Evolutionary conservation across 2,329 filamentous ascomycete genomes (phyloP).

Genomic region (Juglanconis juglandina): DNA sequence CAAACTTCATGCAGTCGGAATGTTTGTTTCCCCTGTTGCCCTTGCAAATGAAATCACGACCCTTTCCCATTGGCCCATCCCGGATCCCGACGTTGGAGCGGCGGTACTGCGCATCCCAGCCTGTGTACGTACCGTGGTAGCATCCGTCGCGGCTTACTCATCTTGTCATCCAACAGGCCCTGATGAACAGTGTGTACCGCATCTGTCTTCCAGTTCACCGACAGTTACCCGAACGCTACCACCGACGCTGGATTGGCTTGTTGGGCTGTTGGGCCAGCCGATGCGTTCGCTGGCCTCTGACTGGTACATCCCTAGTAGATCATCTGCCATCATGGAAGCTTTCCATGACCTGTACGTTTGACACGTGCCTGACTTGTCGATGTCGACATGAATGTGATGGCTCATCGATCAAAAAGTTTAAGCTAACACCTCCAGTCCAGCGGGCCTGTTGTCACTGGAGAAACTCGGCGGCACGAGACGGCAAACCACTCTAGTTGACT

Average conservation of each 20-base stretch:
- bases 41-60: too few species aligned
- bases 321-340: neutral
- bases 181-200: neutral
- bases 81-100: neutral
- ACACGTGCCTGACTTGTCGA: too few species aligned
- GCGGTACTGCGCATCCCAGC: neutral
- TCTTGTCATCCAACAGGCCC: neutral
- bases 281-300: neutral
- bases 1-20: neutral
- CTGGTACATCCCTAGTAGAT: too few species aligned
- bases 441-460: too few species aligned
- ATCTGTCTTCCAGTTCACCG: constrained; percentile 6
- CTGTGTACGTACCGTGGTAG: neutral
- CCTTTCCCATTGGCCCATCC: too few species aligned
- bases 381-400: too few species aligned
- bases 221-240: constrained; percentile 4
- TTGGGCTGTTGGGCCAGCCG: neutral
- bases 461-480: too few species aligned
- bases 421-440: too few species aligned
- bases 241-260: neutral
- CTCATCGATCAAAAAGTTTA: too few species aligned
- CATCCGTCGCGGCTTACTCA: neutral
- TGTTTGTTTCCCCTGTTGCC: too few species aligned
- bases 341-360: neutral
- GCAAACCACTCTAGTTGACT: too few species aligned